Base-by-base conservation (phyloP, 495 filamentous ascomycete genomes). In the Niebla homalea region DNA sequence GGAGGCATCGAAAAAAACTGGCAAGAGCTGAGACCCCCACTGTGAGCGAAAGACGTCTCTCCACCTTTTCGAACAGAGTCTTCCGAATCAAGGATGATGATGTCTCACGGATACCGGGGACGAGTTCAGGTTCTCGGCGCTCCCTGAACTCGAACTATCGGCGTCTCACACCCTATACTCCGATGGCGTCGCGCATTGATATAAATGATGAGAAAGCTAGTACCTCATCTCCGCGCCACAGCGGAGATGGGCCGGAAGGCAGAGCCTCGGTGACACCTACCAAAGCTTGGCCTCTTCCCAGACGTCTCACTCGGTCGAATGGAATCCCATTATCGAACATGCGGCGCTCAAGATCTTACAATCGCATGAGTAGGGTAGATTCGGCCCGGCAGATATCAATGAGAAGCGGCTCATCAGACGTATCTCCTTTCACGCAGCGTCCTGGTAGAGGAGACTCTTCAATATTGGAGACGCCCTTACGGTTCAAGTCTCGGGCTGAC, bases 91-190 rank as follows among this genome's bases (percentile, higher is more conserved):
- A 54, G 16, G 57, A 59, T 38, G 50, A 49, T 26, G 57, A 59
- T 43, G 46, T 56, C n/a, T 32, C 35, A 22, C 53, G 48, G 66
- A 29, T 71, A 64, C 23, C 63, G 42, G 20, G 64, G 61, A 48
- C 67, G 64, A 53, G 67, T 62, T 18, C 58, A 25, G 57, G 54
- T 1, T 48, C 70, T 1, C 55, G 62, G 38, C 65, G 63, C n/a
- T 65, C 72, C 50, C 62, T 64, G 16, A 62, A 68, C 25, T 52
- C 67, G 12, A 66, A 67, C 15, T 72, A 67, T 51, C 65, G 65
- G 8, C 64, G 63, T 44, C 29, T 32, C 7, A 63, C 64, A 18
- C 55, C 50, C 65, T 74, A 69, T 63, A 69, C 67, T 15, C 58
- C 69, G 38, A 45, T 70, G n/a, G 51, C 64, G 12, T 74, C 71